Conservation (phyloP, 768 basidiomycete species). For the Phanerochaete carnosa region DNA sequence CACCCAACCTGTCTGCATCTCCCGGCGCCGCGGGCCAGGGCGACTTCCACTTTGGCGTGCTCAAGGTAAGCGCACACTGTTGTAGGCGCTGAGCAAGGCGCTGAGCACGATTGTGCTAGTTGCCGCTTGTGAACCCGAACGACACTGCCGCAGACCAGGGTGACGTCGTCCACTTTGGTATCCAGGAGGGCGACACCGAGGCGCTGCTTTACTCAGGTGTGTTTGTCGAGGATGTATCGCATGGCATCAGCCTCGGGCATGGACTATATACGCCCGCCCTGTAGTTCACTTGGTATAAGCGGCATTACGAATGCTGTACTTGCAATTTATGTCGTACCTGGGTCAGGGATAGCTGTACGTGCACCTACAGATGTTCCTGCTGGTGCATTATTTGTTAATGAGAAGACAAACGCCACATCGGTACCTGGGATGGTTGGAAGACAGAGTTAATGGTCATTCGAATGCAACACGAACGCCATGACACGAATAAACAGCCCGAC, state of each 20-base stretch:
- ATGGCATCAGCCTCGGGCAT: constrained; percentile 36
- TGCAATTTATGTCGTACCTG: too few species aligned
- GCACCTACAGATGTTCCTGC: too few species aligned
- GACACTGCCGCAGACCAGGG: constrained; percentile 44
- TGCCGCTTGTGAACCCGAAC: constrained; percentile 47
- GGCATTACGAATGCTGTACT: too few species aligned
- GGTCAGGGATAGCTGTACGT: too few species aligned
- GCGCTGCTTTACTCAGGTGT: constrained; percentile 55
- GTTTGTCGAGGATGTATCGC: constrained; percentile 44
- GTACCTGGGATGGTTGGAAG: too few species aligned
- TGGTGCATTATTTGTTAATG: too few species aligned
- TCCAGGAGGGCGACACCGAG: constrained; percentile 56
- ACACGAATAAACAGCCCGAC: too few species aligned
- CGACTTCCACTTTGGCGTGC: constrained; percentile 58
- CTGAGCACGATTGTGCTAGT: constrained; percentile 27
- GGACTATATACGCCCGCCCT: constrained; percentile 8
- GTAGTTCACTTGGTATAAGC: too few species aligned
- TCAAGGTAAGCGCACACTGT: constrained; percentile 40
- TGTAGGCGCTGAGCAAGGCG: background rate
- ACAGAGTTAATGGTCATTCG: too few species aligned
- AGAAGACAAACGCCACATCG: too few species aligned
- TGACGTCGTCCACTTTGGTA: constrained; percentile 56
- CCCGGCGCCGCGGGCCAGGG: constrained; percentile 47
- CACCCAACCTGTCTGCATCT: constrained; percentile 38
- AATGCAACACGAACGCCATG: too few species aligned